phyloP scores from a whole-genome alignment of 192 early-diverging fungal species.

The Phycomyces nitens region DNA sequence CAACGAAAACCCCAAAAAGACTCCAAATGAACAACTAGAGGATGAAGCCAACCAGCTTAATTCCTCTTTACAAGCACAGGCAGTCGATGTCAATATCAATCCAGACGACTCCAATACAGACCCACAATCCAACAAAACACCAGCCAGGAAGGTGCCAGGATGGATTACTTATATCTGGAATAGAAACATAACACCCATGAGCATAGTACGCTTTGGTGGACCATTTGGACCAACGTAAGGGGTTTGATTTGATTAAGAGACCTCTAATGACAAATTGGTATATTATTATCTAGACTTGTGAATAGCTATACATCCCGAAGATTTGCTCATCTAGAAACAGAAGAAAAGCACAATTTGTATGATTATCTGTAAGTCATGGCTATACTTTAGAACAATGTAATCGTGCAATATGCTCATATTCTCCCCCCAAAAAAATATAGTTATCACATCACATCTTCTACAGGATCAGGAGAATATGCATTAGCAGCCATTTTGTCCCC shows the following conservation, averaged over 20 bases:
- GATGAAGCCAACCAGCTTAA: slow-evolving; percentile 26
- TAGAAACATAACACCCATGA: slow-evolving; percentile 77
- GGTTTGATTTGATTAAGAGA: not conserved
- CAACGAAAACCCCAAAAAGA: slow-evolving; percentile 9
- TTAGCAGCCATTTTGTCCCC: slow-evolving; percentile 70
- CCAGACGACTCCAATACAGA: not conserved
- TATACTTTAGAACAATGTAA: too few species aligned
- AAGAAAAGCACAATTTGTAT: slow-evolving; percentile 64
- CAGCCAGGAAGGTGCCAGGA: slow-evolving; percentile 29
- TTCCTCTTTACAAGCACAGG: slow-evolving; percentile 26
- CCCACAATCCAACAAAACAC: slow-evolving; percentile 11
- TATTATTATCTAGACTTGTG: slow-evolving; percentile 37
- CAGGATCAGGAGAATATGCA: slow-evolving; percentile 82
- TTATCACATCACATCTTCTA: slow-evolving; percentile 73
- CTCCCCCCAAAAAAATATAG: too few species aligned
- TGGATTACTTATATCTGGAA: slow-evolving; percentile 63
- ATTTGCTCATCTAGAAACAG: slow-evolving; percentile 64
- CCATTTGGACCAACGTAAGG: slow-evolving; percentile 62
- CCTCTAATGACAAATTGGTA: too few species aligned
- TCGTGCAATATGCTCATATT: too few species aligned
- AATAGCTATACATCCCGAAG: slow-evolving; percentile 53
- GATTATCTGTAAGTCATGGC: slow-evolving; percentile 60
- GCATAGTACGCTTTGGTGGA: slow-evolving; percentile 69
- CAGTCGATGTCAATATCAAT: slow-evolving; percentile 9
- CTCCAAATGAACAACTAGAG: slow-evolving; percentile 26